phyloP scores from a whole-genome alignment of 73 alveolate genomes.

The Blepharisma japonicum region DNA sequence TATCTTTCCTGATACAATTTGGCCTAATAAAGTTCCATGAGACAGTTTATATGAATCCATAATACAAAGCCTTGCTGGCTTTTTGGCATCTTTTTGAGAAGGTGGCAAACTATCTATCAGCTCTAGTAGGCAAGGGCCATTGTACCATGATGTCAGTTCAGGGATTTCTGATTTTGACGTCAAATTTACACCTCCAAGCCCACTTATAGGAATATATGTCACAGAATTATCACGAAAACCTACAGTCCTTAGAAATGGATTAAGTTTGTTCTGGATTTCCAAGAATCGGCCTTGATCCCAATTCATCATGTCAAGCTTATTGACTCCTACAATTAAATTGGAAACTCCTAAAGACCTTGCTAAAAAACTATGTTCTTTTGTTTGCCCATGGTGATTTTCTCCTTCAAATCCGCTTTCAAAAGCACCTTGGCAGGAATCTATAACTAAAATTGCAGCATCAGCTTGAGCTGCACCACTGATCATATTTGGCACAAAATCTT shows the following conservation, averaged over 20 bases:
- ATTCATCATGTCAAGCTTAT: conserved; percentile 76
- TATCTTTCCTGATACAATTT: conserved; percentile 59
- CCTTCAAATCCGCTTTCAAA: conserved; percentile 83
- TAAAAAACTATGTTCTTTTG: conserved; percentile 92
- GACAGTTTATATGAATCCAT: conserved; percentile 53
- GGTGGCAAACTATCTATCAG: conserved; percentile 59
- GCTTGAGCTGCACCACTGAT: conserved; percentile 96
- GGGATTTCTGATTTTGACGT: conserved; percentile 50
- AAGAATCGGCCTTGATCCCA: conserved; percentile 75
- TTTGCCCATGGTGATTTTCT: conserved; percentile 68
- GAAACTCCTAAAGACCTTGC: conserved; percentile 85
- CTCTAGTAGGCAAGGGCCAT: conserved; percentile 66
- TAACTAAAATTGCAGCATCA: conserved; percentile 88
- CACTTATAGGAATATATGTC: conserved; percentile 75
- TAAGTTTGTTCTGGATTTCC: conserved; percentile 41
- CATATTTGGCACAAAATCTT: conserved; percentile 97
- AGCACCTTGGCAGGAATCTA: conserved; percentile 64
- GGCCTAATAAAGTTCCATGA: conserved; percentile 51
- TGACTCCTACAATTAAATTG: conserved; percentile 66
- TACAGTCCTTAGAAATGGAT: conserved; percentile 59
- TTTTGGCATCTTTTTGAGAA: conserved; percentile 56
- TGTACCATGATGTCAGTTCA: conserved; percentile 60
- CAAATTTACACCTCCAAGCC: conserved; percentile 74
- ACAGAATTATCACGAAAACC: conserved; percentile 35
- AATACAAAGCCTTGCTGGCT: conserved; percentile 72